phyloP scores from a whole-genome alignment of 108 stramenopile species.

The Conticribra weissflogii region DNA sequence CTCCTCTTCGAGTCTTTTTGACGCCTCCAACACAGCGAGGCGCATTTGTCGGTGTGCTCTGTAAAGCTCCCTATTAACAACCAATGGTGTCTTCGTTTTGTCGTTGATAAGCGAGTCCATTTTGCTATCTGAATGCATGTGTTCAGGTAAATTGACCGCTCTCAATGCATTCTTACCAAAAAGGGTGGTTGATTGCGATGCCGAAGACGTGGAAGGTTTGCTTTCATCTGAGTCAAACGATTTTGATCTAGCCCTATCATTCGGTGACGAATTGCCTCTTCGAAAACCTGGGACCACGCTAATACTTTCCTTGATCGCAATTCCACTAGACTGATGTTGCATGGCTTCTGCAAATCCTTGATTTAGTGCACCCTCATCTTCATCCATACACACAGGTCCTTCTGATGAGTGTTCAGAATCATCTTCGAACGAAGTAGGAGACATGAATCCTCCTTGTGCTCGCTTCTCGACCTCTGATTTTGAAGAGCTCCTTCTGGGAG shows the following conservation, averaged over 20 bases:
- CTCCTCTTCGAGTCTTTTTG: conserved; percentile 65
- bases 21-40: conserved; percentile 60
- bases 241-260: conserved; percentile 30
- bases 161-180: conserved; percentile 20
- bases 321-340: conserved; percentile 31
- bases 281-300: neutral
- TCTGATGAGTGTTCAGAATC: conserved; percentile 12
- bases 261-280: conserved; percentile 6
- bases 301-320: conserved; percentile 34
- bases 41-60: conserved; percentile 64
- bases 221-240: conserved; percentile 30
- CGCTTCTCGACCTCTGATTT: no score
- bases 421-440: conserved; percentile 29
- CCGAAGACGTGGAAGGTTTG: conserved; percentile 1
- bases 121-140: conserved; percentile 13
- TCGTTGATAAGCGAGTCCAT: conserved; percentile 28
- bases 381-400: conserved; percentile 41
- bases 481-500: no score
- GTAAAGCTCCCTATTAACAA: conserved; percentile 54
- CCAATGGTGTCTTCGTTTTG: conserved; percentile 46
- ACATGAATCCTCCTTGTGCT: conserved; percentile 33
- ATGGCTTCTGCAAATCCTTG: conserved; percentile 41
- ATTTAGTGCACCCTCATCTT: conserved; percentile 34
- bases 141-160: conserved; percentile 47
- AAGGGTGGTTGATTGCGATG: conserved; percentile 1